These are phyloP conservation scores for Tulasnella sp. DNA, from an alignment of 768 basidiomycete genomes.

Conservation along the genomic window DNA sequence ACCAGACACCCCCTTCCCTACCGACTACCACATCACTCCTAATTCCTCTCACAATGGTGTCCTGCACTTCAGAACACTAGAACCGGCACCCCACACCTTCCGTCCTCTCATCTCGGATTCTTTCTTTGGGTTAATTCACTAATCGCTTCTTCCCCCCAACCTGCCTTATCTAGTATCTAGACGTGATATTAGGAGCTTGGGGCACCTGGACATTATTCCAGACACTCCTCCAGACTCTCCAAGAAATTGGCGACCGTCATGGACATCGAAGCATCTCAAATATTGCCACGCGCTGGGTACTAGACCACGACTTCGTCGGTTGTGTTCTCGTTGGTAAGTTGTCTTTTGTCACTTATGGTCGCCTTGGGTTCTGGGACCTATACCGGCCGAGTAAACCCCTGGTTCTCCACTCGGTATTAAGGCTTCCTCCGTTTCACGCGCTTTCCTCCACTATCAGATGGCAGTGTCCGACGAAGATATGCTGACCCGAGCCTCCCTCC, in stretches of 20 bases:
- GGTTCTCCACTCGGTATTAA: constrained; percentile 1
- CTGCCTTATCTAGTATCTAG: constrained; percentile 59
- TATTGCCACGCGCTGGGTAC: constrained; percentile 75
- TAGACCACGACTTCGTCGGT: constrained; percentile 72
- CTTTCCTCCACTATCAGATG: background rate
- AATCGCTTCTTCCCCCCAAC: constrained; percentile 14
- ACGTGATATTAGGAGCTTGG: constrained; percentile 77
- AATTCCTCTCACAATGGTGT: background rate
- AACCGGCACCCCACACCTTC: constrained; percentile 4
- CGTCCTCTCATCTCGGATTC: background rate
- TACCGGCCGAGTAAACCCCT: background rate
- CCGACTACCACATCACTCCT: background rate
- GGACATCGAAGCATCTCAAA: constrained; percentile 64
- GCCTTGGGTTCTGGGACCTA: constrained; percentile 3
- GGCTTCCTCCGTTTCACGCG: constrained; percentile 6
- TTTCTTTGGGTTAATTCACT: background rate
- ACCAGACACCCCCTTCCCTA: constrained; percentile 1
- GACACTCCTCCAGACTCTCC: constrained; percentile 53
- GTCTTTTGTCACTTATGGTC: background rate
- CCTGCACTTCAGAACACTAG: constrained; percentile 11
- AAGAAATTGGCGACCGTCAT: constrained; percentile 63
- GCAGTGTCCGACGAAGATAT: constrained; percentile 1
- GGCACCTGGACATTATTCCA: constrained; percentile 76
- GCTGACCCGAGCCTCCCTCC: constrained; percentile 1
- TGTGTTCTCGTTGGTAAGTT: constrained; percentile 69